A percentile compares a stretch with the other conserved stretches of the same genome.
Evolutionary conservation across 2,329 filamentous ascomycete genomes (phyloP).

Genomic region (Chaetomiaceae sp.): DNA sequence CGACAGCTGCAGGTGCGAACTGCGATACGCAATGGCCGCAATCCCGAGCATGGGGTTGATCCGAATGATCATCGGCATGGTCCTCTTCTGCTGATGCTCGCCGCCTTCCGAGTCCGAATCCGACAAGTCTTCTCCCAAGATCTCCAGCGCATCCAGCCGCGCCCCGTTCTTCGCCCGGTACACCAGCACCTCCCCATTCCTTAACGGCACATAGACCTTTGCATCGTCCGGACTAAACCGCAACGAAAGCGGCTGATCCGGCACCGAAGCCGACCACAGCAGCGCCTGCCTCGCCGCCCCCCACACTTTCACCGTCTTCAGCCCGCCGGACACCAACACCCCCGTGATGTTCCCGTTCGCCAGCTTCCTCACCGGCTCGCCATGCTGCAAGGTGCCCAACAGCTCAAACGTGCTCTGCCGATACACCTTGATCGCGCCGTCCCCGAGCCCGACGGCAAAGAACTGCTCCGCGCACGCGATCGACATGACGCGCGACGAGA

Average conservation of each 20-base stretch:
- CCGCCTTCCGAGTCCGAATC: conserved; percentile 16
- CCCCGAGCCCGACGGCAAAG: conserved; percentile 16
- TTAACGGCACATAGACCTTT: conserved; percentile 18
- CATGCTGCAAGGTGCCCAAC: conserved; percentile 13
- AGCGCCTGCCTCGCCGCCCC: conserved; percentile 12
- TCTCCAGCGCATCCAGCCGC: conserved; percentile 12
- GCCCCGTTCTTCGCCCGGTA: conserved; percentile 16
- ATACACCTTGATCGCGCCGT: conserved; percentile 15
- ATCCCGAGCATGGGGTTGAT: conserved; percentile 18
- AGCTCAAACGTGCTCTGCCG: conserved; percentile 20
- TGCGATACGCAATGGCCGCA: conserved; percentile 18
- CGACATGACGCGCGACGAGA: conserved; percentile 15
- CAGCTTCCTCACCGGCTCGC: conserved; percentile 16
- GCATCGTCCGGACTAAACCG: conserved; percentile 18
- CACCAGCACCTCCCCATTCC: conserved; percentile 18
- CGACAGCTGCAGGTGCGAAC: conserved; percentile 19
- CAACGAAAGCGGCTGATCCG: conserved; percentile 18
- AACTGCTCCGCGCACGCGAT: conserved; percentile 19
- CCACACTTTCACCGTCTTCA: conserved; percentile 18
- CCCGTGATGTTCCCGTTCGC: conserved; percentile 17
- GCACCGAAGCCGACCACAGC: conserved; percentile 14
- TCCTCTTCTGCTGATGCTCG: conserved; percentile 13
- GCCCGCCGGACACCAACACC: conserved; percentile 12
- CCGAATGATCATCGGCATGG: conserved; percentile 12
- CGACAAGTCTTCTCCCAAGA: conserved; percentile 15